Evolutionary conservation across 2,329 filamentous ascomycete species (phyloP).

Genomic region (Talaromyces rugulosus): DNA sequence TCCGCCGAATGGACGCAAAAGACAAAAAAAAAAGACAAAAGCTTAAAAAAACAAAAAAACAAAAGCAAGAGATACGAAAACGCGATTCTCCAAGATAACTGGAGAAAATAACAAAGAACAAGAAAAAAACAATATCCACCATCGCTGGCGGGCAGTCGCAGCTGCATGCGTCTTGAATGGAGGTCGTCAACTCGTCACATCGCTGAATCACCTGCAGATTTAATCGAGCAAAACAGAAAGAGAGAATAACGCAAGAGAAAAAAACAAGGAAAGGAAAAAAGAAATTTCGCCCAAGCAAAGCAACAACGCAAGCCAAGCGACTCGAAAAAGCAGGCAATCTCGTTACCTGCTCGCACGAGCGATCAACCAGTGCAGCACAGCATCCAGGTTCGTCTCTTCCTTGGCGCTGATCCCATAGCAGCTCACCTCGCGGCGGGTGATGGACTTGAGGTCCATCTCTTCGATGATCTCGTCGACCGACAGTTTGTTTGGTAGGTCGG

Average conservation of each 20-base stretch:
- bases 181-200: constrained; percentile 50
- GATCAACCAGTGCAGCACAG: constrained; percentile 93
- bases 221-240: constrained; percentile 27
- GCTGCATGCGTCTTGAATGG: constrained; percentile 48
- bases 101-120: constrained; percentile 21
- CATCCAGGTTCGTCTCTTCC: constrained; percentile 97
- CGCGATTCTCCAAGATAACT: not conserved
- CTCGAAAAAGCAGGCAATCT: too few relatives aligned
- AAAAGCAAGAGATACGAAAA: not conserved
- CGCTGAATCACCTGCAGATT: constrained; percentile 23
- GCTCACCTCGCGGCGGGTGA: constrained; percentile 89
- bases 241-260: not conserved
- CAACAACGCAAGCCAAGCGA: not conserved
- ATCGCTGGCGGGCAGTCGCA: constrained; percentile 40
- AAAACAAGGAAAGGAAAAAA: not conserved
- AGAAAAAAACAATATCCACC: constrained; percentile 35
- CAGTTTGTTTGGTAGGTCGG: constrained; percentile 84
- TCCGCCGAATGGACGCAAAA: not conserved
- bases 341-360: constrained; percentile 72
- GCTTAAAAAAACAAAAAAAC: not conserved
- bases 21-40: not conserved
- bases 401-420: constrained; percentile 99
- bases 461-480: constrained; percentile 95
- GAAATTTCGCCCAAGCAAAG: not conserved
- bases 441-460: constrained; percentile 79